Conservation (phyloP, 306 rosid genomes). For the Vicia villosa region DNA sequence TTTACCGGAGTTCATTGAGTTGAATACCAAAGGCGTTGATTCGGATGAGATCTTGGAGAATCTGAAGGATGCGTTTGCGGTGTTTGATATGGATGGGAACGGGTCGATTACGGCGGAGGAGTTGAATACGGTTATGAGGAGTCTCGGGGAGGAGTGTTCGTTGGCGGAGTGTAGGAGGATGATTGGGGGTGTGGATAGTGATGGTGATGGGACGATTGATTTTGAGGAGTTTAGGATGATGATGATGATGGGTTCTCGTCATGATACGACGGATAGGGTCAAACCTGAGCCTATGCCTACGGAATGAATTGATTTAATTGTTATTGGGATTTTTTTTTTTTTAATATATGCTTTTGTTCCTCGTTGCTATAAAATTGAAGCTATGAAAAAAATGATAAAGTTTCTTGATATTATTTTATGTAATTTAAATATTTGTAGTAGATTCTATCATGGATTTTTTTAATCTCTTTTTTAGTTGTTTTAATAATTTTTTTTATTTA, state of each 20-base stretch:
- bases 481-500: no score
- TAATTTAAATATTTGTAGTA: not conserved
- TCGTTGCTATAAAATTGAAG: not conserved
- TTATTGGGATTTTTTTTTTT: not conserved
- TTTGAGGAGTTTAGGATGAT: conserved; percentile 81
- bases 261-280: conserved; percentile 44
- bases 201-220: conserved; percentile 79
- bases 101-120: conserved; percentile 86
- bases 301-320: not conserved
- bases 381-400: not conserved
- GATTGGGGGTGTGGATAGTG: conserved; percentile 75
- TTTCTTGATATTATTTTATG: not conserved
- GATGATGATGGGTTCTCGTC: conserved; percentile 87
- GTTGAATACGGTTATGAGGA: conserved; percentile 59
- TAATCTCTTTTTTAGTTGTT: not conserved
- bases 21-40: conserved; percentile 78
- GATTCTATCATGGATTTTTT: not conserved
- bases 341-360: not conserved
- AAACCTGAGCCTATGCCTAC: conserved; percentile 18
- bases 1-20: conserved; percentile 65
- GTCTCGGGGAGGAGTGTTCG: conserved; percentile 69
- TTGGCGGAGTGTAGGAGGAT: conserved; percentile 70
- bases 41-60: conserved; percentile 66
- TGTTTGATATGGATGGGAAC: conserved; percentile 74
- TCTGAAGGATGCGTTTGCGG: conserved; percentile 71